Evolutionary conservation across 768 basidiomycete genomes (phyloP).

Genomic region (Trametes villosa): DNA sequence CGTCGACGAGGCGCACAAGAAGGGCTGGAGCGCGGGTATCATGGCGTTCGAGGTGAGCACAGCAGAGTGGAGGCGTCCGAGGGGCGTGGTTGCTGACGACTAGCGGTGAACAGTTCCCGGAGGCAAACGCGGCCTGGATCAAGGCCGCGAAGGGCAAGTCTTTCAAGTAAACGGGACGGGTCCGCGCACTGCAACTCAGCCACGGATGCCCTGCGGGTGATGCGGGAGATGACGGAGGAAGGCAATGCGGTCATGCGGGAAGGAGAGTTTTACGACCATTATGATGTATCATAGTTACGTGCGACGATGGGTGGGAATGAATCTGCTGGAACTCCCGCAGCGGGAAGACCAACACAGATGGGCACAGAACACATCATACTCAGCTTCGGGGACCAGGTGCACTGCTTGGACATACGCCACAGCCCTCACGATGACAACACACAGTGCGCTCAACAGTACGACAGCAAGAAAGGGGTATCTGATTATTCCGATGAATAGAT

Average conservation of each 20-base stretch:
- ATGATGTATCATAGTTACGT: constrained; percentile 11
- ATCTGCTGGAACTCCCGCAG: too few species aligned
- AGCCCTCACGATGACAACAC: too few species aligned
- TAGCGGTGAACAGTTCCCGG: constrained; percentile 8
- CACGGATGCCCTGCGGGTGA: neutral
- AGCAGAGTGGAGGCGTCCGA: neutral
- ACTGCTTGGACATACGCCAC: too few species aligned
- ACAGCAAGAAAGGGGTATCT: constrained; percentile 13
- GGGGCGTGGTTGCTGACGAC: neutral
- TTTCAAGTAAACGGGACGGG: constrained; percentile 7
- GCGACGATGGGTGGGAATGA: constrained; percentile 14
- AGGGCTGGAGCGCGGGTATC: constrained; percentile 19
- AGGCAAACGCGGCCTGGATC: constrained; percentile 13
- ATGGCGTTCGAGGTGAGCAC: constrained; percentile 19
- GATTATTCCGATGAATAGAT: constrained; percentile 18
- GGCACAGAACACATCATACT: too few species aligned
- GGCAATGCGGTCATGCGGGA: neutral
- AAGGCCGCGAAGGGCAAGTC: constrained; percentile 14
- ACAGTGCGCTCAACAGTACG: too few species aligned
- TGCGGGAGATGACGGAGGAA: neutral
- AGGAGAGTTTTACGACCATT: neutral
- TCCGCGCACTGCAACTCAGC: neutral
- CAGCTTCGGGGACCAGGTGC: too few species aligned
- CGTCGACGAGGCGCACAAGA: constrained; percentile 16
- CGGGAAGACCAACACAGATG: too few species aligned